These are phyloP conservation scores for Rhizophagus prolifer DNA, from an alignment of 192 early-diverging fungal genomes.

Conservation along the genomic window DNA sequence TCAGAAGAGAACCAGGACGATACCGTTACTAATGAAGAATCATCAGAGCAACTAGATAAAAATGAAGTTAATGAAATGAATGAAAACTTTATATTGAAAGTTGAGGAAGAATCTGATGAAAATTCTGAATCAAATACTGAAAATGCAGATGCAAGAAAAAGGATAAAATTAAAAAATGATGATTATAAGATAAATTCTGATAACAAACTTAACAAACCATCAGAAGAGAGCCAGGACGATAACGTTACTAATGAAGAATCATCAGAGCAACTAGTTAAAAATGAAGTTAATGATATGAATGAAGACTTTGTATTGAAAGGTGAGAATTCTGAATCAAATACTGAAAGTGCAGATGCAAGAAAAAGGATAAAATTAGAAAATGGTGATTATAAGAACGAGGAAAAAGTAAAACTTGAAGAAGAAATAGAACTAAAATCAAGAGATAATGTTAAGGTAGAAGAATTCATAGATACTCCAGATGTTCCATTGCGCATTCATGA, in stretches of 20 bases:
- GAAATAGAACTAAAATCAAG: neutral
- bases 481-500: conserved; percentile 49
- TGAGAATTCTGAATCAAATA: too few species aligned
- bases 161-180: neutral
- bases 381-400: neutral
- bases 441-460: conserved; percentile 20
- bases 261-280: too few species aligned
- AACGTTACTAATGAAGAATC: too few species aligned
- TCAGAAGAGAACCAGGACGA: neutral
- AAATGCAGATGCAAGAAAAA: neutral
- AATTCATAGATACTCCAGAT: conserved; percentile 35
- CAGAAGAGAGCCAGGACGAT: neutral
- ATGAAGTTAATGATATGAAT: neutral
- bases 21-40: too few species aligned
- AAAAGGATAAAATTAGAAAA: neutral
- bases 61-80: neutral
- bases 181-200: neutral
- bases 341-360: too few species aligned
- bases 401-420: conserved; percentile 20
- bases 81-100: neutral
- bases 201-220: neutral
- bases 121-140: neutral
- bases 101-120: neutral
- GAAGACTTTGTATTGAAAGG: neutral
- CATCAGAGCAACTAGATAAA: too few species aligned